Evolutionary conservation across 2,329 filamentous ascomycete genomes (phyloP).

Genomic region (Fusarium palustre): DNA sequence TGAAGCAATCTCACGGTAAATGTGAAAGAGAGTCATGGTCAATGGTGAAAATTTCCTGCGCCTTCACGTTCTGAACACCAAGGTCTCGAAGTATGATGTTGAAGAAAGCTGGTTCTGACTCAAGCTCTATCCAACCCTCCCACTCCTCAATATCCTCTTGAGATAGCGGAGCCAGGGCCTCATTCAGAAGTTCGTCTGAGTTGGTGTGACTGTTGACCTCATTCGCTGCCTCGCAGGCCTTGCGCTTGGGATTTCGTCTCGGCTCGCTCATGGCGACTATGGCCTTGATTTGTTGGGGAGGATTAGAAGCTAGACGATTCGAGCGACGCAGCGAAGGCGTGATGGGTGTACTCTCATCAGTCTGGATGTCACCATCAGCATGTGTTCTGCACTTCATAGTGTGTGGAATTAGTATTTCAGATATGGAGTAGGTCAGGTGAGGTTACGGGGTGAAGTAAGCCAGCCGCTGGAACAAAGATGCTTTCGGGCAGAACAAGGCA

Average conservation of each 20-base stretch:
- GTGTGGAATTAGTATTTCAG: not conserved
- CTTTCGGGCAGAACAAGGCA: not conserved
- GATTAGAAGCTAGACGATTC: constrained; percentile 27
- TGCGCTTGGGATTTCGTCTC: constrained; percentile 59
- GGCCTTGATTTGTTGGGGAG: constrained; percentile 2
- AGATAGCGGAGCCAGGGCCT: constrained; percentile 61
- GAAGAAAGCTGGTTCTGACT: constrained; percentile 91
- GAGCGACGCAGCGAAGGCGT: constrained; percentile 36
- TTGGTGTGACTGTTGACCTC: constrained; percentile 46
- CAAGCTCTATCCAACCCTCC: constrained; percentile 84
- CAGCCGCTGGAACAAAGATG: constrained; percentile 1
- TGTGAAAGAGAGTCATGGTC: constrained; percentile 73
- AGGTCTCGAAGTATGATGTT: constrained; percentile 84
- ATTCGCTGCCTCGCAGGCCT: constrained; percentile 53
- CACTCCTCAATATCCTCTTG: constrained; percentile 69
- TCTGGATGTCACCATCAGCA: constrained; percentile 27
- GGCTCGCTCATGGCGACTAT: constrained; percentile 36
- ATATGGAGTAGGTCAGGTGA: not conserved
- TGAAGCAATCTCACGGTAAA: constrained; percentile 65
- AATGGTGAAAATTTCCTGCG: constrained; percentile 80
- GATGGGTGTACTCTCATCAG: not conserved
- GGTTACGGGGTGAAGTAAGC: not conserved
- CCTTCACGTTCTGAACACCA: constrained; percentile 77
- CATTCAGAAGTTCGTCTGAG: constrained; percentile 58
- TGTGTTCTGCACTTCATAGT: constrained; percentile 6